Conservation (phyloP, 352 stramenopile genomes). For the Globisporangium cystogenes region DNA sequence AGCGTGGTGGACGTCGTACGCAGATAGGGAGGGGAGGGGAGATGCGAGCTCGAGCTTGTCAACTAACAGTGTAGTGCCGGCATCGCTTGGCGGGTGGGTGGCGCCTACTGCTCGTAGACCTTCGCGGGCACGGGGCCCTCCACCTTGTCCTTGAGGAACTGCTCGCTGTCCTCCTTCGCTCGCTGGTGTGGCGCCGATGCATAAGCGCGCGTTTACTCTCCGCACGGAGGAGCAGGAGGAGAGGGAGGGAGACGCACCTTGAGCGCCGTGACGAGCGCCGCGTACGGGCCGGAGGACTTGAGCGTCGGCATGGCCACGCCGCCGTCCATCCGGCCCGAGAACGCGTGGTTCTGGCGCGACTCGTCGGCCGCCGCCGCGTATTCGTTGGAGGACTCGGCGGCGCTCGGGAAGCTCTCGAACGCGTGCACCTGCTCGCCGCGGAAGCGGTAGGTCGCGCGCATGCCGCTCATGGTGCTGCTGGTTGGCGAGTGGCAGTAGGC, state of each 20-base stretch:
- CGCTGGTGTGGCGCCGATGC: conserved; percentile 29
- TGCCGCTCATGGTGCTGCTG: conserved; percentile 33
- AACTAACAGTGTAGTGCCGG: no score
- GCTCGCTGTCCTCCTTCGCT: conserved; percentile 76
- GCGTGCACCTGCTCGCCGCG: conserved; percentile 56
- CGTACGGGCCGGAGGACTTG: conserved; percentile 63
- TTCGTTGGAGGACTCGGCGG: conserved; percentile 57
- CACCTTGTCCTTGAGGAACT: conserved; percentile 75
- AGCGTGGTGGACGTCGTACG: not conserved
- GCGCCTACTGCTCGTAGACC: conserved; percentile 48
- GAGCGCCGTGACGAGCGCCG: conserved; percentile 62
- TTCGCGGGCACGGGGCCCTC: conserved; percentile 69
- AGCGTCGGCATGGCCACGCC: conserved; percentile 51
- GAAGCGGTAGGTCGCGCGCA: conserved; percentile 65
- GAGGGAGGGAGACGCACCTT: conserved; percentile 33
- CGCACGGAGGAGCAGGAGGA: no score
- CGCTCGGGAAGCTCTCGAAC: conserved; percentile 62
- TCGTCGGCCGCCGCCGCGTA: conserved; percentile 34
- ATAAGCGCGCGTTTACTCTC: no score
- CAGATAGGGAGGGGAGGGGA: not conserved
- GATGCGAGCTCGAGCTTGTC: not conserved
- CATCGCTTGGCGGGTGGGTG: no score
- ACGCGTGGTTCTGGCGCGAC: conserved; percentile 58
- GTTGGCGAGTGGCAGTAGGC: not conserved
- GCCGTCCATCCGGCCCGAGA: conserved; percentile 61